These are phyloP conservation scores for Yarrowia osloensis DNA, from an alignment of 805 yeast genomes.

Conservation along the genomic window DNA sequence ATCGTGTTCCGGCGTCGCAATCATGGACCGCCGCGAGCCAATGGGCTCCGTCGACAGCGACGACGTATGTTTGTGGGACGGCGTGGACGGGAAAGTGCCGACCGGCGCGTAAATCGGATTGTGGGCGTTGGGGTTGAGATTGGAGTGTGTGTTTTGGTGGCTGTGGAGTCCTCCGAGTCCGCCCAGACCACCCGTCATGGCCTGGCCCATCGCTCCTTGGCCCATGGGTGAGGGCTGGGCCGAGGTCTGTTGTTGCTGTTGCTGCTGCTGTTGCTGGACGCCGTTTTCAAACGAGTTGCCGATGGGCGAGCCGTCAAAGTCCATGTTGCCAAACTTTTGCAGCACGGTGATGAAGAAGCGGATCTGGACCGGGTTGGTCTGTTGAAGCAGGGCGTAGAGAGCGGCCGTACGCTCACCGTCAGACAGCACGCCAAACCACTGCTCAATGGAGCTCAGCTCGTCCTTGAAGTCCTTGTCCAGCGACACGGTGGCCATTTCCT, in stretches of 20 bases:
- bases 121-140: conserved; percentile 17
- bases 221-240: conserved; percentile 27
- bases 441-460: conserved; percentile 44
- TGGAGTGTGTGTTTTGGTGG: conserved; percentile 11
- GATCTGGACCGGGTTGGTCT: conserved; percentile 42
- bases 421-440: conserved; percentile 46
- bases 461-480: conserved; percentile 41
- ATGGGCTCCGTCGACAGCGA: conserved; percentile 25
- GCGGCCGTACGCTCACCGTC: conserved; percentile 46
- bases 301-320: conserved; percentile 31
- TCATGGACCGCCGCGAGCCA: conserved; percentile 10
- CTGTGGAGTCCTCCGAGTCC: not conserved
- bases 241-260: not conserved
- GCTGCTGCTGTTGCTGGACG: not conserved
- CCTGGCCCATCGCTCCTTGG: conserved; percentile 26
- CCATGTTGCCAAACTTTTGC: conserved; percentile 39
- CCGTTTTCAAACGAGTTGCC: conserved; percentile 14
- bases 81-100: conserved; percentile 26
- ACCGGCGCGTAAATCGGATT: conserved; percentile 16
- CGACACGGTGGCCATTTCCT: conserved; percentile 40
- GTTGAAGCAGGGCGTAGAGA: conserved; percentile 43
- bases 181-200: conserved; percentile 20
- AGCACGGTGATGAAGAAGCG: conserved; percentile 42
- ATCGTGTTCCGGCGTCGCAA: conserved; percentile 32
- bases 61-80: conserved; percentile 19